Conservation (phyloP, 768 basidiomycete genomes). For the Phylloporus rhodoxanthus region DNA sequence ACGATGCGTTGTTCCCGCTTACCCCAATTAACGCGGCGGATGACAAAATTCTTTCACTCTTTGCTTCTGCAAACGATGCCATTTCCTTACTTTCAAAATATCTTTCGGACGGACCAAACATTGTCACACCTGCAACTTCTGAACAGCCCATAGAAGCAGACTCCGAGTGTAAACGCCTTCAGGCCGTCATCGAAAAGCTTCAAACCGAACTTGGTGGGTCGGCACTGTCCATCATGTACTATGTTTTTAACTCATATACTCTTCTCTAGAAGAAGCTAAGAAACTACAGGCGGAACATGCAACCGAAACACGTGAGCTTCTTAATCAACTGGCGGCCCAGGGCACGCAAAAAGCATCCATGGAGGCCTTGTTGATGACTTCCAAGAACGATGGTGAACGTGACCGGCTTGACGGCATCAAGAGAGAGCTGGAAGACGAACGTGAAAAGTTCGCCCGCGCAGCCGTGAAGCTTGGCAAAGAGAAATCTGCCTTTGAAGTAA, state of each 20-base stretch:
- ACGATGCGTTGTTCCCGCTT: conserved; percentile 48
- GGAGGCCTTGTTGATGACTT: conserved; percentile 45
- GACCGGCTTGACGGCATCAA: conserved; percentile 48
- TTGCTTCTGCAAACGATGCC: conserved; percentile 37
- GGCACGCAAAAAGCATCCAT: conserved; percentile 31
- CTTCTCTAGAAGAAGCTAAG: conserved; percentile 40
- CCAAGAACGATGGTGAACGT: conserved; percentile 49
- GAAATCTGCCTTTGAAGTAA: conserved; percentile 60
- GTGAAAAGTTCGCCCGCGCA: conserved; percentile 58
- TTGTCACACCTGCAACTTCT: conserved; percentile 11
- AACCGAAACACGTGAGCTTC: conserved; percentile 45
- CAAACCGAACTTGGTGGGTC: conserved; percentile 54
- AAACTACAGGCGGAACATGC: conserved; percentile 39
- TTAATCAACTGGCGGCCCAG: conserved; percentile 49
- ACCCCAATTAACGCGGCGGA: conserved; percentile 44
- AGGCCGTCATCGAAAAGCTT: conserved; percentile 45
- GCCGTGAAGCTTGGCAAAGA: conserved; percentile 60
- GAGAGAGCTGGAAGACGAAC: conserved; percentile 59
- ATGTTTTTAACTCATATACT: conserved; percentile 8
- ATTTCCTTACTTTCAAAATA: conserved; percentile 30
- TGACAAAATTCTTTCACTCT: conserved; percentile 41
- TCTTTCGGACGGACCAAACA: conserved; percentile 8
- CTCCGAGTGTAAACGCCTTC: conserved; percentile 39
- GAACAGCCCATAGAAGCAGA: conserved; percentile 23
- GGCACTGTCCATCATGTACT: background rate